These are phyloP conservation scores for Amanita pallidorosea DNA, from an alignment of 768 basidiomycete species.

Conservation along the genomic window DNA sequence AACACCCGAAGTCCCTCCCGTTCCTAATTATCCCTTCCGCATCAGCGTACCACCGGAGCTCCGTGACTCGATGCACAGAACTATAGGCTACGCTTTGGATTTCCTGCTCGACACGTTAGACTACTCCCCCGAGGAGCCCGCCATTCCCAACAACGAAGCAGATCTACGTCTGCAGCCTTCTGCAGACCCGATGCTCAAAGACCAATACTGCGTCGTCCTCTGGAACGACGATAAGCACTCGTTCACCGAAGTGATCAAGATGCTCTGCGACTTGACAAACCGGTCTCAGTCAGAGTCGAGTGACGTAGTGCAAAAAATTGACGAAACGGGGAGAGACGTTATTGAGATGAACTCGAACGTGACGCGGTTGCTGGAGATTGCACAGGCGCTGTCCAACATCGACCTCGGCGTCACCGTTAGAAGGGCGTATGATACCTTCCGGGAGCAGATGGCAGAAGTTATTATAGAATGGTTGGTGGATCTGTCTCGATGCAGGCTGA, in stretches of 20 bases:
- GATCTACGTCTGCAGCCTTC: slow-evolving; percentile 67
- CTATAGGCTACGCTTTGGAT: slow-evolving; percentile 70
- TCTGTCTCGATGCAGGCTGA: slow-evolving; percentile 62
- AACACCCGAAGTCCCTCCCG: slow-evolving; percentile 45
- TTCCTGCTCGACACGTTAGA: slow-evolving; percentile 78
- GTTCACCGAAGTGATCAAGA: slow-evolving; percentile 73
- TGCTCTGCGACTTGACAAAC: slow-evolving; percentile 48
- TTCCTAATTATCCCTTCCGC: slow-evolving; percentile 49
- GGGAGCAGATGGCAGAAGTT: slow-evolving; percentile 75
- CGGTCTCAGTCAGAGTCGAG: slow-evolving; percentile 47
- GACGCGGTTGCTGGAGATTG: slow-evolving; percentile 57
- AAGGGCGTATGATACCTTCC: slow-evolving; percentile 77
- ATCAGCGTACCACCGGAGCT: slow-evolving; percentile 52
- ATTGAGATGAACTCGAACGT: slow-evolving; percentile 61
- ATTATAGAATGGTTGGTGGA: slow-evolving; percentile 84
- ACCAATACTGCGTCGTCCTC: slow-evolving; percentile 71
- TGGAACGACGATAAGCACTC: slow-evolving; percentile 99
- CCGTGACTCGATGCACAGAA: slow-evolving; percentile 62
- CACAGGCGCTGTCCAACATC: slow-evolving; percentile 72
- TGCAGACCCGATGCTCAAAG: slow-evolving; percentile 69
- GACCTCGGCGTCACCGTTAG: slow-evolving; percentile 89
- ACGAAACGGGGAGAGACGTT: slow-evolving; percentile 74
- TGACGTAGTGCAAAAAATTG: slow-evolving; percentile 48
- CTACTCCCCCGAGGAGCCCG: slow-evolving; percentile 69
- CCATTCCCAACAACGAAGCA: slow-evolving; percentile 53